Conservation (phyloP, 305 asterid genomes). For the Solanum chacoense region DNA sequence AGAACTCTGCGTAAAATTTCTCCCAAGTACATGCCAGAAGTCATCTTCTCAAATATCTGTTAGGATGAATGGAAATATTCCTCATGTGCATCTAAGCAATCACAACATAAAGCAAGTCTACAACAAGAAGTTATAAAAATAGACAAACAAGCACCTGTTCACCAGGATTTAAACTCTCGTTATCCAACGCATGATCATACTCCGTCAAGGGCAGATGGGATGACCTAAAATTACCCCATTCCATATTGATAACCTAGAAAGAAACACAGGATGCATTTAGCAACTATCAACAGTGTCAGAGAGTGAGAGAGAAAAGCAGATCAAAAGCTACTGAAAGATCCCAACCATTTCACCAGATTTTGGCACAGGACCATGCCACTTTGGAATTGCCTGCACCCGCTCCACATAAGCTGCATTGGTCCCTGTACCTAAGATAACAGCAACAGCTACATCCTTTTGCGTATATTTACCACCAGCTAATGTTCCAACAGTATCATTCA, state of each 20-base stretch:
- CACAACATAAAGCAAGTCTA: neutral
- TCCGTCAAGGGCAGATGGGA: slow-evolving; percentile 81
- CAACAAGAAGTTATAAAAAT: neutral
- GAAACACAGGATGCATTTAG: neutral
- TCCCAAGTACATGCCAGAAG: slow-evolving; percentile 89
- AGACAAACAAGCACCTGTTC: slow-evolving; percentile 46
- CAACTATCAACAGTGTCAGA: neutral
- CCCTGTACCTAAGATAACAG: slow-evolving; percentile 85
- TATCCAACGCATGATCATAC: slow-evolving; percentile 52
- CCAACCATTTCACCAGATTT: slow-evolving; percentile 83
- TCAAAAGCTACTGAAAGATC: neutral
- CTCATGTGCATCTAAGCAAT: neutral
- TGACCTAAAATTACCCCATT: slow-evolving; percentile 89
- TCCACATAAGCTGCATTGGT: slow-evolving; percentile 84
- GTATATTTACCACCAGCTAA: slow-evolving; percentile 76
- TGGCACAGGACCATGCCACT: slow-evolving; percentile 86
- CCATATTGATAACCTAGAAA: slow-evolving; percentile 80
- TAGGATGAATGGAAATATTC: neutral
- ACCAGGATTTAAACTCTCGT: slow-evolving; percentile 68
- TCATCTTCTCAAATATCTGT: slow-evolving; percentile 73
- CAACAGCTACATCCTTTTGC: slow-evolving; percentile 49
- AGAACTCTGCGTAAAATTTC: slow-evolving; percentile 67
- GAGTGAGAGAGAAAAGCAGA: neutral
- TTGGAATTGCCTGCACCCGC: slow-evolving; percentile 83
- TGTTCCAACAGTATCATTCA: slow-evolving; percentile 82